Evolutionary conservation across 148 eudicot species (phyloP).

Genomic region (Mesembryanthemum crystallinum): DNA sequence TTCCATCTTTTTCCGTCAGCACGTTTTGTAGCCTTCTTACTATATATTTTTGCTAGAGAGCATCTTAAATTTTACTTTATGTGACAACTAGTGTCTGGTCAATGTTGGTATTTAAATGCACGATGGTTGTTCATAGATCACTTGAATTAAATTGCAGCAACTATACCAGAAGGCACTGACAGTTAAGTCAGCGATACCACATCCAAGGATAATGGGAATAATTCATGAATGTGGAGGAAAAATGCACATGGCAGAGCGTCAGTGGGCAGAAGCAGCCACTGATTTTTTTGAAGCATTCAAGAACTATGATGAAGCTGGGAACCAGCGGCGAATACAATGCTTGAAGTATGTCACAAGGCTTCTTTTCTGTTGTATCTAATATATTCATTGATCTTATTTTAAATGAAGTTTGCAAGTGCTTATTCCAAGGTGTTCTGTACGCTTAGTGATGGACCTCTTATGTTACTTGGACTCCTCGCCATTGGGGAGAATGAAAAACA

Average conservation of each 20-base stretch:
- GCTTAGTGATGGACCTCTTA: background rate
- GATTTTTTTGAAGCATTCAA: slow-evolving; percentile 99
- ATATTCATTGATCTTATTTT: background rate
- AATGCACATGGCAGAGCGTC: slow-evolving; percentile 99
- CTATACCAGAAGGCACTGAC: slow-evolving; percentile 89
- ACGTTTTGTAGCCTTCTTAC: background rate
- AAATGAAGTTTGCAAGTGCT: background rate
- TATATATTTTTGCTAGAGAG: background rate
- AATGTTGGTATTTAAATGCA: background rate
- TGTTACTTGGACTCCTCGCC: background rate
- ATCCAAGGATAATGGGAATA: slow-evolving; percentile 98
- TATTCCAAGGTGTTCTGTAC: background rate
- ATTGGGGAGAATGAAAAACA: background rate
- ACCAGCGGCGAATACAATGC: slow-evolving; percentile 87
- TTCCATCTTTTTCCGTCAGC: background rate
- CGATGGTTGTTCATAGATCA: slow-evolving; percentile 7
- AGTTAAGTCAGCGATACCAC: slow-evolving; percentile 96
- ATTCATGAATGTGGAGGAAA: slow-evolving; percentile 99
- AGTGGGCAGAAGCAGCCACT: slow-evolving; percentile 95
- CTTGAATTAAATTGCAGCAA: slow-evolving; percentile 55
- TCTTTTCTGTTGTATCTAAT: slow-evolving; percentile 5
- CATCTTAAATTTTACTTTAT: background rate
- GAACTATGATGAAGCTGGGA: slow-evolving; percentile 99
- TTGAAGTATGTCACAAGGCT: slow-evolving; percentile 60
- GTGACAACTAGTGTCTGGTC: background rate